These are phyloP conservation scores for Tritrichomonas foetus DNA, from an alignment of 208 protist species.

Conservation along the genomic window DNA sequence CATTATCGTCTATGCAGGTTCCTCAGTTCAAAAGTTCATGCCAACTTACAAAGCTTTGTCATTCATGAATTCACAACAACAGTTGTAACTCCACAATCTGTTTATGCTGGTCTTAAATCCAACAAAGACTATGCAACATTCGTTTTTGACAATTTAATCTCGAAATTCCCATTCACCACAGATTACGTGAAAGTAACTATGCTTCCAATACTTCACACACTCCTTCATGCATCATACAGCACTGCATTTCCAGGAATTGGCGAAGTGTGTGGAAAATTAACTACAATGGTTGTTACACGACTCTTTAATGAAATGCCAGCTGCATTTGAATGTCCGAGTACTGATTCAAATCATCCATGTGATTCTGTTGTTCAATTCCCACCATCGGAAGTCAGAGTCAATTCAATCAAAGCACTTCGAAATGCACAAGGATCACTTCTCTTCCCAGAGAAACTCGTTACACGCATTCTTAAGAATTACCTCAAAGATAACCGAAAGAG, in stretches of 20 bases:
- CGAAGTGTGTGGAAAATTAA: background rate
- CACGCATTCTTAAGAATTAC: too few relatives aligned
- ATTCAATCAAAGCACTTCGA: background rate
- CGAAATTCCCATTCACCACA: background rate
- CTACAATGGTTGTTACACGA: background rate
- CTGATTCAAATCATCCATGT: background rate
- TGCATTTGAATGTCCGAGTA: background rate
- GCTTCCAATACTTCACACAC: background rate
- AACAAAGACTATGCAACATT: background rate
- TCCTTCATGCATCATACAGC: background rate
- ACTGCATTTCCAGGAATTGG: background rate
- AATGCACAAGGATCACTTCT: background rate
- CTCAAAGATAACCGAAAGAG: too few relatives aligned
- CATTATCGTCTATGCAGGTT: background rate
- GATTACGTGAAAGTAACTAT: background rate
- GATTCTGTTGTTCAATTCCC: background rate
- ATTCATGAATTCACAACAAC: background rate
- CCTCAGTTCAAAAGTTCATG: background rate
- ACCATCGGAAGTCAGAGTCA: background rate
- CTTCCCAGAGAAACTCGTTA: background rate
- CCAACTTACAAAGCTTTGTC: background rate
- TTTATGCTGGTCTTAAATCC: background rate
- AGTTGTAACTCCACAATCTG: background rate
- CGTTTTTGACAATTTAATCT: background rate
- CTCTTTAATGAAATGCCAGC: background rate